A percentile compares a stretch with the other conserved stretches of the same genome.
phyloP scores from a whole-genome alignment of 805 yeast genomes.

The Starmerella geochares region DNA sequence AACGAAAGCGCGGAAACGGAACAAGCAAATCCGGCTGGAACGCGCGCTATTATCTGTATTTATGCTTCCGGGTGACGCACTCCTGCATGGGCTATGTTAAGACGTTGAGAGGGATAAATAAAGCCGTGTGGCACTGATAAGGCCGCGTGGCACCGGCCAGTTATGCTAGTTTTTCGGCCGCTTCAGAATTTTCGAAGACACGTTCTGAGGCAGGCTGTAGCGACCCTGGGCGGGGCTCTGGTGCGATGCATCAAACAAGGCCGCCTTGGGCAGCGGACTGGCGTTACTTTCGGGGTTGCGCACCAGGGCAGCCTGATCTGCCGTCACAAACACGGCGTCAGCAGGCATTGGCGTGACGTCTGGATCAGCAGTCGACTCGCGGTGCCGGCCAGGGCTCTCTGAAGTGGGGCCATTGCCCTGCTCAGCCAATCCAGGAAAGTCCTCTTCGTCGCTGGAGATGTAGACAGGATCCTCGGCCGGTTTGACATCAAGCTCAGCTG shows the following conservation, averaged over 20 bases:
- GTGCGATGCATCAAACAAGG: conserved; percentile 12
- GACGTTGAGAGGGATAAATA: not conserved
- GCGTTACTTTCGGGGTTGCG: conserved; percentile 3
- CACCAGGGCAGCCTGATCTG: conserved; percentile 15
- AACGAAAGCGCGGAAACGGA: too few relatives aligned
- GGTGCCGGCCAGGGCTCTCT: not conserved
- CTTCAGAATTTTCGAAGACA: not conserved
- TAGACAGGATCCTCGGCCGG: not conserved
- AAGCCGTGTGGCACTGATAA: not conserved
- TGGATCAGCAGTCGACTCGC: not conserved
- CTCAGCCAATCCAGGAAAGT: conserved; percentile 2
- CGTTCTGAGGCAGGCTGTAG: conserved; percentile 6
- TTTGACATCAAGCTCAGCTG: not conserved
- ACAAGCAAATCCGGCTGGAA: too few relatives aligned
- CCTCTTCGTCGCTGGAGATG: conserved; percentile 6
- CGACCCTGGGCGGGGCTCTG: conserved; percentile 10
- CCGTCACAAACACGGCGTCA: conserved; percentile 18
- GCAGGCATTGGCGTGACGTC: conserved; percentile 5
- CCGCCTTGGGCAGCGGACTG: conserved; percentile 13
- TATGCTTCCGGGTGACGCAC: too few relatives aligned
- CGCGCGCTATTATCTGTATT: too few relatives aligned
- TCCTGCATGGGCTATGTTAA: too few relatives aligned
- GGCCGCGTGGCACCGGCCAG: not conserved
- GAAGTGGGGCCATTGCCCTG: not conserved
- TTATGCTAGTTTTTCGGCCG: conserved; percentile 1